phyloP scores from a whole-genome alignment of 305 asterid genomes.

The Stenogyne calaminthoides region DNA sequence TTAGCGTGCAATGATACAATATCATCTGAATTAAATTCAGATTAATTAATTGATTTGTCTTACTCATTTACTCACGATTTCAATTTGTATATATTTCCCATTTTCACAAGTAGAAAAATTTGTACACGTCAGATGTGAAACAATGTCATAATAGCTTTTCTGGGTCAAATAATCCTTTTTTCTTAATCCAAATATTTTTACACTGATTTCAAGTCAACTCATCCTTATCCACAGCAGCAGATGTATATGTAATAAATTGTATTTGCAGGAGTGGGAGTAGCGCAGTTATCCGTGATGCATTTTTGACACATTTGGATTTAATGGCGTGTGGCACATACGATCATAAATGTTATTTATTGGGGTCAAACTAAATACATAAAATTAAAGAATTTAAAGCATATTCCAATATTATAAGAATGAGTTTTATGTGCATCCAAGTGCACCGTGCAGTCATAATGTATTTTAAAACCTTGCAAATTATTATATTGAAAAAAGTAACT shows the following conservation, averaged over 20 bases:
- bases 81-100: neutral
- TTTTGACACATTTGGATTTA: neutral
- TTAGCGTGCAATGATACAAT: neutral
- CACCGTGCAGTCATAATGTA: no score
- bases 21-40: neutral
- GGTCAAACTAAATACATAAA: no score
- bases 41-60: neutral
- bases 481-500: no score
- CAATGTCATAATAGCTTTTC: neutral
- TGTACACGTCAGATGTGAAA: neutral
- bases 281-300: no score
- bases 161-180: neutral
- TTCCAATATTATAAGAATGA: no score
- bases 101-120: neutral
- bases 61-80: no score
- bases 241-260: neutral
- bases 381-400: no score
- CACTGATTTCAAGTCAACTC: constrained; percentile 44
- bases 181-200: neutral
- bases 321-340: no score
- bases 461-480: no score
- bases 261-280: neutral
- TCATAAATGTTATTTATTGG: no score
- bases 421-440: no score
- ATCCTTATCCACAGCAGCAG: constrained; percentile 38